Evolutionary conservation across 2,329 filamentous ascomycete species (phyloP).

Genomic region (Aspergillus amoenus): DNA sequence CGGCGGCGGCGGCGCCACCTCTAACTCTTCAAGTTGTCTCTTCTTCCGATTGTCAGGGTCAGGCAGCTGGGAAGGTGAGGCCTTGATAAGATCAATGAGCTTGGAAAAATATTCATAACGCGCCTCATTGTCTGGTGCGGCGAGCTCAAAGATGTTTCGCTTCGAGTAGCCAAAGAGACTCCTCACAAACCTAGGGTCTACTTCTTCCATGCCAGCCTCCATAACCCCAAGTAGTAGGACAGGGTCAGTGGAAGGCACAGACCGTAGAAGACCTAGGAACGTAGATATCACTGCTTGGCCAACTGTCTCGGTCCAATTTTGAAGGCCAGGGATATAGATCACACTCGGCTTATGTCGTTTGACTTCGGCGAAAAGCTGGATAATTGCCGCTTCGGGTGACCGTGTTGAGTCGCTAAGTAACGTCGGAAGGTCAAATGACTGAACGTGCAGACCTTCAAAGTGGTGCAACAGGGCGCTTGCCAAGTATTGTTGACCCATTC

Average conservation of each 20-base stretch:
- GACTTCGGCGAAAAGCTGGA: conserved; percentile 87
- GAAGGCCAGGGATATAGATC: conserved; percentile 88
- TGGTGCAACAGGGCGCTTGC: conserved; percentile 82
- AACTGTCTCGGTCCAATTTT: conserved; percentile 78
- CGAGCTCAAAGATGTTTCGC: conserved; percentile 72
- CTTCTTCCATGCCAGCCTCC: conserved; percentile 64
- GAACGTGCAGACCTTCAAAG: conserved; percentile 90
- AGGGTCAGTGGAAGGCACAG: conserved; percentile 85
- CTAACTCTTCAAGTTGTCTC: conserved; percentile 73
- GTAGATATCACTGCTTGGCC: conserved; percentile 68
- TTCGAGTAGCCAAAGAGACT: conserved; percentile 84
- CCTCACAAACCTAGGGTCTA: conserved; percentile 64
- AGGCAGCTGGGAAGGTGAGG: conserved; percentile 80
- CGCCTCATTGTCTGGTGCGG: conserved; percentile 59
- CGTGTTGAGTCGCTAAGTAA: conserved; percentile 79
- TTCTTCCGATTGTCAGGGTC: conserved; percentile 84
- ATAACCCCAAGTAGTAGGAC: conserved; percentile 84
- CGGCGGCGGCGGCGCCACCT: conserved; percentile 71
- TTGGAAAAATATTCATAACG: conserved; percentile 78
- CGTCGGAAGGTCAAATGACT: conserved; percentile 88
- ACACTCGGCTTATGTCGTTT: conserved; percentile 93
- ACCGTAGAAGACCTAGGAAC: conserved; percentile 77
- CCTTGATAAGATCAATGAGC: conserved; percentile 73
- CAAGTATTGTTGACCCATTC: conserved; percentile 94
- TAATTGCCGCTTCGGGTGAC: conserved; percentile 81